Percentiles rank a stretch among this genome's conserved stretches.
Conservation (phyloP, 75 land plant genomes). For the Sequoiadendron giganteum region DNA sequence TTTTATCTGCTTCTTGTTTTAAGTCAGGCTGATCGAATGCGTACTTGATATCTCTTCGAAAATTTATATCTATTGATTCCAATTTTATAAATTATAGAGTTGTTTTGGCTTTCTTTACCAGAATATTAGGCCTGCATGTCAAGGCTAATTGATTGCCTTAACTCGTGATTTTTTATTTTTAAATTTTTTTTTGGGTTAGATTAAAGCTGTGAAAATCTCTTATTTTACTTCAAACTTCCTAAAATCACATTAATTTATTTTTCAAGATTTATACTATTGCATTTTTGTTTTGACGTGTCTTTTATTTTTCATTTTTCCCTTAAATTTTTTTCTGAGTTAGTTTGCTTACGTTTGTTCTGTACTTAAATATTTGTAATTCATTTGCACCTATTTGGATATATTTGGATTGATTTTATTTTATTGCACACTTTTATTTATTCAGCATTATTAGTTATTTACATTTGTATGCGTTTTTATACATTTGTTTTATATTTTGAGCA, state of each 20-base stretch:
- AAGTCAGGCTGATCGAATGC: background rate
- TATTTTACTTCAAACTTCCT: background rate
- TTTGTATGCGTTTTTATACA: no score
- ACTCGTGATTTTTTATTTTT: background rate
- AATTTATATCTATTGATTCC: background rate
- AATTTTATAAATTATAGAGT: background rate
- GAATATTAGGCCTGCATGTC: background rate
- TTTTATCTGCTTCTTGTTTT: background rate
- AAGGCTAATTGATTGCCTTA: background rate
- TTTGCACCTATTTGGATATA: no score
- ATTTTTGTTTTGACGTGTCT: no score
- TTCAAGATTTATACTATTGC: no score
- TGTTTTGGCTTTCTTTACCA: background rate
- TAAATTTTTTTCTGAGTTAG: no score
- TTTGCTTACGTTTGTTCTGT: no score
- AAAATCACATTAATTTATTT: background rate
- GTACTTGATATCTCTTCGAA: background rate
- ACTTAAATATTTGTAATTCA: no score
- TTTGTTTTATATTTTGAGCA: no score
- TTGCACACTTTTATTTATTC: no score
- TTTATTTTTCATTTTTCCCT: no score
- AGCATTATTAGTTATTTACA: no score
- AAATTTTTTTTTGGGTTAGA: background rate
- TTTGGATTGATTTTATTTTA: no score
- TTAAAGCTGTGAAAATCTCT: background rate